Evolutionary conservation across 495 filamentous ascomycete genomes (phyloP).

Genomic region (Aspergillus nanangensis): DNA sequence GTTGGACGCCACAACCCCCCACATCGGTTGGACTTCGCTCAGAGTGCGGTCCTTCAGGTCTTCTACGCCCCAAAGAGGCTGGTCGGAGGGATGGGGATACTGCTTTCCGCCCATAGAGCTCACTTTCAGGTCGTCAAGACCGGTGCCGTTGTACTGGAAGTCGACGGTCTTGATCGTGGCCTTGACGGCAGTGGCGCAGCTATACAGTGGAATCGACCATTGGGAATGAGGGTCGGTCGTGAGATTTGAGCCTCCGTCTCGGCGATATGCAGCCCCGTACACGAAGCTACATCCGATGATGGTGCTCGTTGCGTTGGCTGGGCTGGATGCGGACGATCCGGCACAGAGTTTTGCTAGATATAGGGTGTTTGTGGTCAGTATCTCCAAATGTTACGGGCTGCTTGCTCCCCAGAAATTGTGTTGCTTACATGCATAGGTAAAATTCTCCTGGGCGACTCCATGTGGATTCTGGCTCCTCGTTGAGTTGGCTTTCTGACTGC

Average conservation of each 20-base stretch:
- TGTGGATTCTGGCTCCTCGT: too few species aligned
- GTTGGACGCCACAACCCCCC: constrained; percentile 2
- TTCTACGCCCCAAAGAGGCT: constrained; percentile 22
- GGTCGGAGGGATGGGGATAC: not conserved
- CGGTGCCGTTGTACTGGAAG: constrained; percentile 29
- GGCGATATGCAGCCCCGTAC: constrained; percentile 25
- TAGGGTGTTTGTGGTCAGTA: not conserved
- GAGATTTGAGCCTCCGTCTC: constrained; percentile 17
- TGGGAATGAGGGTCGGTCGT: constrained; percentile 25
- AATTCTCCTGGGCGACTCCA: too few species aligned
- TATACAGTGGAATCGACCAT: constrained; percentile 37
- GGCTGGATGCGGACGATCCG: not conserved
- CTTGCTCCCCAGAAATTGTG: too few species aligned
- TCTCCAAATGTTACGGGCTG: not conserved
- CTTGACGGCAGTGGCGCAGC: constrained; percentile 33
- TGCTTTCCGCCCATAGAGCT: not conserved
- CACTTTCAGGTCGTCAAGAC: constrained; percentile 9
- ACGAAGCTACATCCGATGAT: constrained; percentile 33
- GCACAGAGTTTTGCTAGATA: constrained; percentile 1
- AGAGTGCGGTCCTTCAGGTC: constrained; percentile 8
- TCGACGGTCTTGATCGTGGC: constrained; percentile 38
- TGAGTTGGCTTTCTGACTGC: too few species aligned
- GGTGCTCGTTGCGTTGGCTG: constrained; percentile 34
- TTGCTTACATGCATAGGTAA: constrained; percentile 17
- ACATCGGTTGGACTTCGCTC: not conserved